Conservation (phyloP, 805 yeast genomes). For the Starmerella bacillaris region DNA sequence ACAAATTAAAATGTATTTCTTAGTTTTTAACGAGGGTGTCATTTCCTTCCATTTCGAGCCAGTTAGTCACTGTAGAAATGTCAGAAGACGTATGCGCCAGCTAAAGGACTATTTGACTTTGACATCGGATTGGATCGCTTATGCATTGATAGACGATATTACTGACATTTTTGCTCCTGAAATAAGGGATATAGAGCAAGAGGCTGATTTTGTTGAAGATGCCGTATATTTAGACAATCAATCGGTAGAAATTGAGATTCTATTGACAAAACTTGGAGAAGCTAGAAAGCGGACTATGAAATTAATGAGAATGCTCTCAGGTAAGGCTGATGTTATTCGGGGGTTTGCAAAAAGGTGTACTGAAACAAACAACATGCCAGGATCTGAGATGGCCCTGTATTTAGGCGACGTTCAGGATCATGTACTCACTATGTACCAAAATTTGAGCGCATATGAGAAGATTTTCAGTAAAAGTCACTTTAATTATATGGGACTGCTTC, state of each 20-base stretch:
- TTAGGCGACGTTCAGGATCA: slow-evolving; percentile 95
- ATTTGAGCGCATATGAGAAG: slow-evolving; percentile 75
- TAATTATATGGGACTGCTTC: slow-evolving; percentile 81
- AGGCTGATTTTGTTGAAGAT: slow-evolving; percentile 53
- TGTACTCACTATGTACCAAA: slow-evolving; percentile 88
- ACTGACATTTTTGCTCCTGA: slow-evolving; percentile 49
- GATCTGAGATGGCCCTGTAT: slow-evolving; percentile 81
- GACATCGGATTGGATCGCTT: slow-evolving; percentile 47
- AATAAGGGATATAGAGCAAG: slow-evolving; percentile 39
- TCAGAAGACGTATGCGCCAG: slow-evolving; percentile 45
- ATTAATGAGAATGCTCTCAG: slow-evolving; percentile 68
- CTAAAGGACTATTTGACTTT: slow-evolving; percentile 43
- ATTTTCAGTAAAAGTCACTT: slow-evolving; percentile 83
- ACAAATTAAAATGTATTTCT: slow-evolving; percentile 43
- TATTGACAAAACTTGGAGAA: slow-evolving; percentile 73
- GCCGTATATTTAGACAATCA: slow-evolving; percentile 60
- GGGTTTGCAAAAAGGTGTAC: slow-evolving; percentile 93
- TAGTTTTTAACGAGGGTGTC: slow-evolving; percentile 43
- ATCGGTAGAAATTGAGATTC: slow-evolving; percentile 25
- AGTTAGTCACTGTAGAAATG: slow-evolving; percentile 40
- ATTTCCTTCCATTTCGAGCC: slow-evolving; percentile 44
- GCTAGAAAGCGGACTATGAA: slow-evolving; percentile 86
- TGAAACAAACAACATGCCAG: slow-evolving; percentile 47
- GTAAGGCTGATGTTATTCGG: slow-evolving; percentile 89
- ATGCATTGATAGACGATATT: slow-evolving; percentile 47